Percentiles rank a stretch among this genome's conserved stretches.
Conservation (phyloP, 495 filamentous ascomycete species). For the Aspergillus avenaceus region DNA sequence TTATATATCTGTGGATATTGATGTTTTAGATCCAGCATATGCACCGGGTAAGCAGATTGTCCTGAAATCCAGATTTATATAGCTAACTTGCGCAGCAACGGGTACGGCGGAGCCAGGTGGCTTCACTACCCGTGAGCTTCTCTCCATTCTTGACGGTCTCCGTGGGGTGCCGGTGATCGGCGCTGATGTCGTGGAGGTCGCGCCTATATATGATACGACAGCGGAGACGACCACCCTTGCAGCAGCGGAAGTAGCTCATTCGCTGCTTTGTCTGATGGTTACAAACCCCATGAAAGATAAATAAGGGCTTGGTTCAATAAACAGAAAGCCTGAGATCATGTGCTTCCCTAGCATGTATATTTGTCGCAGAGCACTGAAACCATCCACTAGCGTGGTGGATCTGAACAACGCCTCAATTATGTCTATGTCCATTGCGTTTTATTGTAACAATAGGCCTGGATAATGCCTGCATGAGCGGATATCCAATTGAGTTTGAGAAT, state of each 20-base stretch:
- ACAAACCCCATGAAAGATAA: constrained; percentile 3
- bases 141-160: constrained; percentile 44
- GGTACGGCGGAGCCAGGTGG: constrained; percentile 52
- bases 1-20: constrained; percentile 47
- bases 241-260: constrained; percentile 44
- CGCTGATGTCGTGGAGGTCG: constrained; percentile 52
- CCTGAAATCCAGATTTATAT: not conserved
- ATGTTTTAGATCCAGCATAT: constrained; percentile 50
- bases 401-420: too few relatives aligned
- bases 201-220: constrained; percentile 47
- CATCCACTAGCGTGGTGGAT: too few relatives aligned
- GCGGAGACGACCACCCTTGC: constrained; percentile 45
- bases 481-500: too few relatives aligned
- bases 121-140: constrained; percentile 49
- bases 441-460: too few relatives aligned
- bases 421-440: too few relatives aligned
- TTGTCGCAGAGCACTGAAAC: too few relatives aligned
- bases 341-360: too few relatives aligned
- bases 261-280: constrained; percentile 15
- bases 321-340: too few relatives aligned
- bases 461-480: too few relatives aligned
- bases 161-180: constrained; percentile 45
- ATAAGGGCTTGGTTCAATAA: too few relatives aligned
- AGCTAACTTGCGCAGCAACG: constrained; percentile 18
- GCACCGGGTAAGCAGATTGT: constrained; percentile 37